A percentile compares a stretch with the other conserved stretches of the same genome.
phyloP scores from a whole-genome alignment of 305 asterid genomes.

The Stenogyne calaminthoides region DNA sequence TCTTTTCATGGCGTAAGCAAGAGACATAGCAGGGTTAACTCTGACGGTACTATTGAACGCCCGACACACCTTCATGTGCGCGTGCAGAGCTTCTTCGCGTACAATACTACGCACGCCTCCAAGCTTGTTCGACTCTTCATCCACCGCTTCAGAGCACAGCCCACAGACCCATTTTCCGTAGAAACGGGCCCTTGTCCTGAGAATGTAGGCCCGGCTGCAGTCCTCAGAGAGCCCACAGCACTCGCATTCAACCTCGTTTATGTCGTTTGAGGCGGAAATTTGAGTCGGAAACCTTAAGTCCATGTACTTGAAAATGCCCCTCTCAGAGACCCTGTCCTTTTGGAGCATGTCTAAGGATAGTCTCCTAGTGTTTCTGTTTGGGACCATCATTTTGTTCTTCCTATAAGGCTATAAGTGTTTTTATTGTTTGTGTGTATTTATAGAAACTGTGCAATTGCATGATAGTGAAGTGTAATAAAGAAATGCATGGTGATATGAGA shows the following conservation, averaged over 20 bases:
- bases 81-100: slow-evolving; percentile 40
- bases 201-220: slow-evolving; percentile 45
- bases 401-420: slow-evolving; percentile 2
- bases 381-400: slow-evolving; percentile 28
- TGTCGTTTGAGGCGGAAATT: slow-evolving; percentile 28
- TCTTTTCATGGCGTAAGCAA: slow-evolving; percentile 49
- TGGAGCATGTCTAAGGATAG: slow-evolving; percentile 52
- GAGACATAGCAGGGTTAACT: slow-evolving; percentile 47
- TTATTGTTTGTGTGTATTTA: slow-evolving; percentile 9
- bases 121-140: slow-evolving; percentile 47
- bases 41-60: slow-evolving; percentile 42
- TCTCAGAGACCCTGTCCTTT: slow-evolving; percentile 35
- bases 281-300: slow-evolving; percentile 48
- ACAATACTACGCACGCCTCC: slow-evolving; percentile 44
- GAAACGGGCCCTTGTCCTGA: slow-evolving; percentile 41
- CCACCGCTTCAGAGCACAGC: slow-evolving; percentile 55
- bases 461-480: slow-evolving; percentile 29
- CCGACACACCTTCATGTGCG: slow-evolving; percentile 48
- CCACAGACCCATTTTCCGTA: slow-evolving; percentile 57
- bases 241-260: slow-evolving; percentile 42
- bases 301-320: slow-evolving; percentile 52
- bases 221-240: slow-evolving; percentile 51
- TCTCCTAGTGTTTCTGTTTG: slow-evolving; percentile 42
- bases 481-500: slow-evolving; percentile 6
- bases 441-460: slow-evolving; percentile 7